Evolutionary conservation across 345 rosid species (phyloP).

Genomic region (Populus tremula): DNA sequence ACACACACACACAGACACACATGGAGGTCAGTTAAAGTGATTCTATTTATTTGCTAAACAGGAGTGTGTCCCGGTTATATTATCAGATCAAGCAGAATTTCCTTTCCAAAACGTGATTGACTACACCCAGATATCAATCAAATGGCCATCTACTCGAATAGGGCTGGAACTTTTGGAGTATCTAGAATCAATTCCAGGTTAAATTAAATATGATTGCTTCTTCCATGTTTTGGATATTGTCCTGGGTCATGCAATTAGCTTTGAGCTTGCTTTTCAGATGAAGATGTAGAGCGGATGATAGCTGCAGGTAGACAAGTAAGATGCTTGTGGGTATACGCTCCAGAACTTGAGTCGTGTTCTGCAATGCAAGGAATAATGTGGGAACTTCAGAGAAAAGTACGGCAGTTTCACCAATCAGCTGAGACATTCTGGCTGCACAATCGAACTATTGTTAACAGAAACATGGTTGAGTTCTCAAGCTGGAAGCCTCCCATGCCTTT

Average conservation of each 20-base stretch:
- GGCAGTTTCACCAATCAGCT: conserved; percentile 81
- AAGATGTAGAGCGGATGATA: conserved; percentile 62
- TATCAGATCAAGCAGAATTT: conserved; percentile 83
- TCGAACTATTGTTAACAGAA: conserved; percentile 58
- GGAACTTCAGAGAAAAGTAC: conserved; percentile 93
- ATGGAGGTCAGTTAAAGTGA: not conserved
- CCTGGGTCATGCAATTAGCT: not conserved
- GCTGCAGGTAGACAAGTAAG: conserved; percentile 61
- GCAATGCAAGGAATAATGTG: conserved; percentile 78
- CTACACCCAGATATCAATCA: conserved; percentile 75
- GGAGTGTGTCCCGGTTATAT: conserved; percentile 95
- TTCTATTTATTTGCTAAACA: conserved; percentile 28
- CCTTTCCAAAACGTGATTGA: conserved; percentile 92
- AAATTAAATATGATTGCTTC: not conserved
- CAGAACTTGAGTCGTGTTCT: conserved; percentile 65
- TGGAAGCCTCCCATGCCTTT: conserved; percentile 83
- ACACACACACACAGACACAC: not conserved
- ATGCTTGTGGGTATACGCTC: conserved; percentile 77
- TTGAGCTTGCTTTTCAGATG: conserved; percentile 39
- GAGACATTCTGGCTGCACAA: conserved; percentile 98
- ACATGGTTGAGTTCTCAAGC: conserved; percentile 59
- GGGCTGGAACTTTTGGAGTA: conserved; percentile 76
- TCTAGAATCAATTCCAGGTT: conserved; percentile 67
- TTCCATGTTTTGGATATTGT: not conserved
- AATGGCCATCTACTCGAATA: conserved; percentile 85